These are phyloP conservation scores for Candida orba DNA, from an alignment of 805 yeast species.

Conservation along the genomic window DNA sequence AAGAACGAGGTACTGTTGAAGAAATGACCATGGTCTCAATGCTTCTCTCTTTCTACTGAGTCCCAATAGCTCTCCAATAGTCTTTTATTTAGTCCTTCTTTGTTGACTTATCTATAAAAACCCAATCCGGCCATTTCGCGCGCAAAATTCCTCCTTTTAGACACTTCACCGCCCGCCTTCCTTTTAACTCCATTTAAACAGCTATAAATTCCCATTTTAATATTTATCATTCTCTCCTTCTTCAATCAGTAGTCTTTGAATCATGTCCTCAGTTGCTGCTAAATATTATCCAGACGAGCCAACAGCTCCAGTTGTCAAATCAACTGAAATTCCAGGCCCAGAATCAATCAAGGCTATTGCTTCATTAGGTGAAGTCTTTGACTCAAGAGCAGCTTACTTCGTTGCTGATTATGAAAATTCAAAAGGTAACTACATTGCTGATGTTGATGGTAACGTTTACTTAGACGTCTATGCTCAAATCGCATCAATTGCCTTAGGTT, in stretches of 20 bases:
- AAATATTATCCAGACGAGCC: slow-evolving; percentile 80
- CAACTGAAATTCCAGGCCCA: slow-evolving; percentile 74
- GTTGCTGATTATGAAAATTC: slow-evolving; percentile 72
- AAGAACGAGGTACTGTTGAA: too few relatives aligned
- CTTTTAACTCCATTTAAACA: too few relatives aligned
- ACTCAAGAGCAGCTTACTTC: slow-evolving; percentile 66
- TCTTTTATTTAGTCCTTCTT: too few relatives aligned
- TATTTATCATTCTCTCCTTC: not conserved
- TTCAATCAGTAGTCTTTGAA: not conserved
- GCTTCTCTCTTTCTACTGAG: too few relatives aligned
- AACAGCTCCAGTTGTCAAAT: slow-evolving; percentile 50
- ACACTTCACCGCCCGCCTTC: too few relatives aligned
- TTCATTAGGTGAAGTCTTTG: slow-evolving; percentile 56
- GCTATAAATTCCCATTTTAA: too few relatives aligned
- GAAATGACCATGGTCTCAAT: too few relatives aligned
- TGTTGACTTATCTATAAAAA: too few relatives aligned
- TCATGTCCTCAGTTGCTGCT: slow-evolving; percentile 41
- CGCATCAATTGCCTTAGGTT: slow-evolving; percentile 79
- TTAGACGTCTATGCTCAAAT: slow-evolving; percentile 80
- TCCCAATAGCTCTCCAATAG: too few relatives aligned
- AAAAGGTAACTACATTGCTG: slow-evolving; percentile 71
- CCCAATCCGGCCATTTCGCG: too few relatives aligned
- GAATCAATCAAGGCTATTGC: slow-evolving; percentile 44
- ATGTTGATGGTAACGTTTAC: slow-evolving; percentile 68
- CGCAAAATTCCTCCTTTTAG: too few relatives aligned